Percentiles rank a stretch among this genome's conserved stretches.
Evolutionary conservation across 1,139 yeast genomes (phyloP).

Genomic region (Zygotorulaspora mrakii): DNA sequence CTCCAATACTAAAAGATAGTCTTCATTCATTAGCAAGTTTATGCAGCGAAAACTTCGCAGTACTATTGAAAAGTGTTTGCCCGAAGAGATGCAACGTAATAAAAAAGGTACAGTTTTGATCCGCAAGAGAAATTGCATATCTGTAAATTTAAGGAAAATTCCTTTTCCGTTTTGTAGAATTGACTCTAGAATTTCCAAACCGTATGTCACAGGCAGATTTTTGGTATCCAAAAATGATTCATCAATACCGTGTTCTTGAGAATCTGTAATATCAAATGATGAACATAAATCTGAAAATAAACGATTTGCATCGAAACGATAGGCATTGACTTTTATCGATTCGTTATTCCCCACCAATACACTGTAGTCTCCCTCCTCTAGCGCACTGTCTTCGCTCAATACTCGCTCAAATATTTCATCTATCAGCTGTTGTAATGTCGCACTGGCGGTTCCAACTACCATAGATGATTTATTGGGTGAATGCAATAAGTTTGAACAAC

Average conservation of each 20-base stretch:
- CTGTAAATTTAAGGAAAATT: constrained; percentile 57
- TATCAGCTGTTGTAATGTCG: constrained; percentile 83
- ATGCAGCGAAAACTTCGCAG: constrained; percentile 74
- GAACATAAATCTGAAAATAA: constrained; percentile 70
- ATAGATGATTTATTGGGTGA: constrained; percentile 65
- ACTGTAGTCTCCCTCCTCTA: constrained; percentile 32
- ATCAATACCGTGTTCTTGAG: constrained; percentile 28
- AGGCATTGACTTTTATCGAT: constrained; percentile 44
- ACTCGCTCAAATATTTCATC: constrained; percentile 69
- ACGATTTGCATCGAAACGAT: constrained; percentile 64
- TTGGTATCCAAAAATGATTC: constrained; percentile 52
- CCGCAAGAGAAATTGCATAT: constrained; percentile 61
- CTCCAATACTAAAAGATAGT: constrained; percentile 52
- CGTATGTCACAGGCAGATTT: constrained; percentile 61
- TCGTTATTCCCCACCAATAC: constrained; percentile 47
- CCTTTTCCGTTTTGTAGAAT: constrained; percentile 49
- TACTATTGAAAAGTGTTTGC: constrained; percentile 60
- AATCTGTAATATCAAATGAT: constrained; percentile 47
- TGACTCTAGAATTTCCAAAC: constrained; percentile 77
- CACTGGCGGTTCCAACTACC: constrained; percentile 88
- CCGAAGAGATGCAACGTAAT: constrained; percentile 60
- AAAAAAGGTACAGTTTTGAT: constrained; percentile 70
- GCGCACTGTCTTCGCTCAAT: constrained; percentile 29
- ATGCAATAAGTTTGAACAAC: constrained; percentile 66
- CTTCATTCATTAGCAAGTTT: constrained; percentile 55